These are phyloP conservation scores for Vanrija sp. DNA, from an alignment of 1,284 basidiomycete species.

Conservation along the genomic window DNA sequence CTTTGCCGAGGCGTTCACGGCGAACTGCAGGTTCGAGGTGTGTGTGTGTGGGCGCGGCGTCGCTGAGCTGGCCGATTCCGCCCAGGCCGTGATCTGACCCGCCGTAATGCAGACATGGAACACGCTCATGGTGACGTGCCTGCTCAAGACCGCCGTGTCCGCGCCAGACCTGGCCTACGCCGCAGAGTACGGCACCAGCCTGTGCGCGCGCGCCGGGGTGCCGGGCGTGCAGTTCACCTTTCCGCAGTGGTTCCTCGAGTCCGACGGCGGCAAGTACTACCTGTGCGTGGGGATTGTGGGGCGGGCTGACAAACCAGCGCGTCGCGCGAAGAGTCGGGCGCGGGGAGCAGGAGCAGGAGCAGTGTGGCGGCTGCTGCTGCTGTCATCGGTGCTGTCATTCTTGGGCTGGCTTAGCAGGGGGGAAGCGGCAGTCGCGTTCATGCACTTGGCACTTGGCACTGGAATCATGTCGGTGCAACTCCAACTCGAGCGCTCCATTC, in stretches of 20 bases:
- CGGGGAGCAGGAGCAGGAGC: neutral
- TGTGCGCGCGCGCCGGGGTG: conserved; percentile 33
- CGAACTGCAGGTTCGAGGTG: conserved; percentile 30
- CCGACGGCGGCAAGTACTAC: conserved; percentile 28
- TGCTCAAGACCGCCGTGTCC: conserved; percentile 26
- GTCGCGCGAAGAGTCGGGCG: neutral
- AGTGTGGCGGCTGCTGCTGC: no score
- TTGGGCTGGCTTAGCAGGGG: no score
- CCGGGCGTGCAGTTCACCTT: conserved; percentile 20
- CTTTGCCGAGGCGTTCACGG: conserved; percentile 15
- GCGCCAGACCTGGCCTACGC: conserved; percentile 43
- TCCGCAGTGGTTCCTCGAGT: conserved; percentile 20
- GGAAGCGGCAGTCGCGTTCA: no score
- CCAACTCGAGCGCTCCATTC: no score
- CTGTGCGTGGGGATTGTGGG: conserved; percentile 27
- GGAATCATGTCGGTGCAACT: no score
- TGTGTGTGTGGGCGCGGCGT: no score
- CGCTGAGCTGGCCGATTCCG: no score
- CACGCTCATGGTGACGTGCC: conserved; percentile 22
- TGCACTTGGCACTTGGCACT: no score
- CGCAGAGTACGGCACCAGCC: conserved; percentile 27
- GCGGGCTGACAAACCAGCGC: neutral
- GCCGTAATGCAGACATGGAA: no score
- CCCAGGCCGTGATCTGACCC: no score
- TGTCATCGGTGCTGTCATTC: no score